Base-by-base conservation (phyloP, 176 grass and related monocot genomes). In the Carex myosuroides region DNA sequence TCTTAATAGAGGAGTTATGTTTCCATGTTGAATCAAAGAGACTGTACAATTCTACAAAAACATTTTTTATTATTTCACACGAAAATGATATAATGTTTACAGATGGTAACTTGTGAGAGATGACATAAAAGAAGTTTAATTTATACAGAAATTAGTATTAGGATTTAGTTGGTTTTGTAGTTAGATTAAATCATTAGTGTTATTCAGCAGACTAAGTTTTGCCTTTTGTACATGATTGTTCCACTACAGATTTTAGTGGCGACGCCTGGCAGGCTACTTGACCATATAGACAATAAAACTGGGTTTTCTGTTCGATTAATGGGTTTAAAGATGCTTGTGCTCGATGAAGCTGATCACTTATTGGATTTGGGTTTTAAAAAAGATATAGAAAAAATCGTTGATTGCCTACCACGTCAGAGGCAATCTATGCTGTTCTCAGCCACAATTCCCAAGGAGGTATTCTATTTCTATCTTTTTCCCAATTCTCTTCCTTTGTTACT, bases 321-420 rank as follows among this genome's bases (percentile, higher is more conserved):
- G 95, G 91, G 91, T 86, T 91, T 98, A 87, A 98, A 98, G 70
- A 86, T 98, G 80, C 87, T 98, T 80, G 90, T 98, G 29, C 86
- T 98, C 87, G 95, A 98, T 93, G 95, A 98, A 98, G 91, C 95
- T 80, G 92, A 98, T 77, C 92, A 98, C 88, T 90, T 98, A 64
- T 82, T 98, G 70, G 91, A 91, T 84, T 91, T 98, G 79, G 95
- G 92, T 87, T 98, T 94, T 86, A 86, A 88, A 76, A 93, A 94
- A 85, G 95, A 98, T 52, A 81, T 94, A 85, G 95, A 98, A 80
- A 98, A 98, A 84, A 91, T 98, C 66, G 95, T 91, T 86, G 95
- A 98, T 93, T 90, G 91, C 80, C 87, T 94, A 86, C 95, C 95
- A 86, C 95, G 91, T 29, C 89, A 94, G 84, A 93, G 92, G 60